Conservation (phyloP, 176 grass and related monocot genomes). For the Musa beccarii region DNA sequence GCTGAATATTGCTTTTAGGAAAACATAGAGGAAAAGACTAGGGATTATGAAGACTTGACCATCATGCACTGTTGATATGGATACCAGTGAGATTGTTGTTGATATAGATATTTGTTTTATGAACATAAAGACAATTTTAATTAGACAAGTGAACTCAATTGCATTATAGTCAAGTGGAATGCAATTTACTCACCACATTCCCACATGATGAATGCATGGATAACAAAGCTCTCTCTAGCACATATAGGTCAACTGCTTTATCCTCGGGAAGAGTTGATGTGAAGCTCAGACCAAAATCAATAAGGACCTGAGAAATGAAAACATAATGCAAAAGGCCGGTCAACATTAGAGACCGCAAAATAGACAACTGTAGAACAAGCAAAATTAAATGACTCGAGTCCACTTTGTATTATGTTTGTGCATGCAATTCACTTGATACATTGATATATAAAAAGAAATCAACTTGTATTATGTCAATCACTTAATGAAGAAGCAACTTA, state of each 20-base stretch:
- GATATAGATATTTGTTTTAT: too few relatives aligned
- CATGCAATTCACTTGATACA: not conserved
- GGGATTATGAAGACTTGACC: too few relatives aligned
- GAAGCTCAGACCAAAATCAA: constrained; percentile 96
- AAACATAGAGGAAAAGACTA: too few relatives aligned
- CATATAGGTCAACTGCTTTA: constrained; percentile 92
- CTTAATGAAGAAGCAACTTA: constrained; percentile 18
- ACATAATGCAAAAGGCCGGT: not conserved
- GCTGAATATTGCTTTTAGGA: too few relatives aligned
- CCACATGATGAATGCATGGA: constrained; percentile 97
- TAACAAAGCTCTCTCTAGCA: constrained; percentile 89
- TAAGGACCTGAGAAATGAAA: constrained; percentile 58
- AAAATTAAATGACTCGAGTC: too few relatives aligned
- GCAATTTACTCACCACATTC: constrained; percentile 50
- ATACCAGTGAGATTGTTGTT: too few relatives aligned
- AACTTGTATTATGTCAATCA: too few relatives aligned
- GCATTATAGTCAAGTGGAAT: not conserved
- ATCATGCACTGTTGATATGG: too few relatives aligned
- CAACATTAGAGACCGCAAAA: not conserved
- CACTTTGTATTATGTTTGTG: not conserved
- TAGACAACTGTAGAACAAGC: too few relatives aligned
- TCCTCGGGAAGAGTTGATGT: constrained; percentile 82
- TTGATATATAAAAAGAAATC: not conserved
- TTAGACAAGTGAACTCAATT: not conserved
- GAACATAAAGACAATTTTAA: not conserved